Conservation (phyloP, 2,329 filamentous ascomycete genomes). For the Penicillium palitans region DNA sequence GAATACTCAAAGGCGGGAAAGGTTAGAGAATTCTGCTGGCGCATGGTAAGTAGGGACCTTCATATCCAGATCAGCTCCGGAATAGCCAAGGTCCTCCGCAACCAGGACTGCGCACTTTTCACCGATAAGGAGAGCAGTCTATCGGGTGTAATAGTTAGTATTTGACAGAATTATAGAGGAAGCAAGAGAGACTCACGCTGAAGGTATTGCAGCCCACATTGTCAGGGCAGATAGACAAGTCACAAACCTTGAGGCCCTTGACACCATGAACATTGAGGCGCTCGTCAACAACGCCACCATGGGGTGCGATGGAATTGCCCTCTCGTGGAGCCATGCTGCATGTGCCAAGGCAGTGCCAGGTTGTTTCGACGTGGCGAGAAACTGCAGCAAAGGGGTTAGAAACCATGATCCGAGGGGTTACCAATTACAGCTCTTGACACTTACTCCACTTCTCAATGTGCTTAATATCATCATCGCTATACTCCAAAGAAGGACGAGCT, state of each 20-base stretch:
- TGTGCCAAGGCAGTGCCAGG: constrained; percentile 68
- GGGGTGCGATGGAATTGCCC: constrained; percentile 77
- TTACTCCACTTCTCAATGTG: constrained; percentile 64
- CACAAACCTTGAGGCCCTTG: constrained; percentile 74
- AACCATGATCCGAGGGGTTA: background rate
- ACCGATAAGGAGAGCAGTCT: constrained; percentile 71
- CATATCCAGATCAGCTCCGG: constrained; percentile 72
- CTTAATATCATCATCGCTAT: constrained; percentile 55
- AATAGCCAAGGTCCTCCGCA: constrained; percentile 73
- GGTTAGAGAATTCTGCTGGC: constrained; percentile 39
- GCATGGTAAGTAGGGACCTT: constrained; percentile 66
- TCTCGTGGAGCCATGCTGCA: constrained; percentile 75
- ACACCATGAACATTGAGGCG: constrained; percentile 76
- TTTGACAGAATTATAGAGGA: rapidly evolving
- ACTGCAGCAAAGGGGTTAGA: constrained; percentile 37
- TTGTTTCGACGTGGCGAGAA: constrained; percentile 72
- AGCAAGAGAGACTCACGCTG: constrained; percentile 35
- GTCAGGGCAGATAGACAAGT: constrained; percentile 74
- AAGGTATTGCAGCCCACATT: constrained; percentile 71
- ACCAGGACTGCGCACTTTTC: constrained; percentile 71
- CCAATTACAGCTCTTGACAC: constrained; percentile 6
- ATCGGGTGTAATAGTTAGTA: constrained; percentile 22
- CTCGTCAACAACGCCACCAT: constrained; percentile 71
- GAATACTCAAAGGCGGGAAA: constrained; percentile 30
- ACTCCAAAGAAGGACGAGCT: constrained; percentile 64